These are phyloP conservation scores for Penicillium goetzii DNA, from an alignment of 495 filamentous ascomycete genomes.

Conservation along the genomic window DNA sequence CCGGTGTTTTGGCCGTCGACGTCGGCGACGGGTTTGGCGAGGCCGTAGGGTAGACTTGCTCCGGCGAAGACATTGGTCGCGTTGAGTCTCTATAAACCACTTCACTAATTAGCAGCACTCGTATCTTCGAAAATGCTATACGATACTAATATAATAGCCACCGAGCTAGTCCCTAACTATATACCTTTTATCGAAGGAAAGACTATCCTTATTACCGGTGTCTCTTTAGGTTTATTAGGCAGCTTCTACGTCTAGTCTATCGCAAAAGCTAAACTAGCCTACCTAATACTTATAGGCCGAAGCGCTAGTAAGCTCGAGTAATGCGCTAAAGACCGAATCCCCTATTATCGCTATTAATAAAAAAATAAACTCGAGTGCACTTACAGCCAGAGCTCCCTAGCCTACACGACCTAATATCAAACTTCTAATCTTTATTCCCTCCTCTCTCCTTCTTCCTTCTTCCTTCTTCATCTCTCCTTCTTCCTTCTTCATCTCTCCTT, in stretches of 20 bases:
- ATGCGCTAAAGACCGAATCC: slow-evolving; percentile 31
- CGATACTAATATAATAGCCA: slow-evolving; percentile 13
- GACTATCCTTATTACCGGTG: slow-evolving; percentile 53
- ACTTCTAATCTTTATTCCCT: too few relatives aligned
- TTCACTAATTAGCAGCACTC: neutral
- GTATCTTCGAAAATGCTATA: slow-evolving; percentile 10
- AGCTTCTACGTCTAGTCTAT: slow-evolving; percentile 50
- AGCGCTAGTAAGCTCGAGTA: slow-evolving; percentile 40
- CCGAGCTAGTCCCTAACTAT: slow-evolving; percentile 16
- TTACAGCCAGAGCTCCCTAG: too few relatives aligned
- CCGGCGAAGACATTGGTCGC: slow-evolving; percentile 77
- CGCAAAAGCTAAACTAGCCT: slow-evolving; percentile 51
- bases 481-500: too few relatives aligned
- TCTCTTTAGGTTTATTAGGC: slow-evolving; percentile 51
- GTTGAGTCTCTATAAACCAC: neutral
- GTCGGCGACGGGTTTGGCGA: slow-evolving; percentile 77
- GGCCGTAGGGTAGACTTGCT: slow-evolving; percentile 72
- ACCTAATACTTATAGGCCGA: slow-evolving; percentile 60
- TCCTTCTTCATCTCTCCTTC: too few relatives aligned
- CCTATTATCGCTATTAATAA: slow-evolving; percentile 37
- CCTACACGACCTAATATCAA: too few relatives aligned
- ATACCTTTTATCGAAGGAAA: slow-evolving; percentile 15
- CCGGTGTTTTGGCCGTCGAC: slow-evolving; percentile 68
- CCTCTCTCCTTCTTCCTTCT: too few relatives aligned
- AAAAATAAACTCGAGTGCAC: too few relatives aligned